Conservation (phyloP, 2,329 filamentous ascomycete genomes). For the Ophiostoma pallidulum region DNA sequence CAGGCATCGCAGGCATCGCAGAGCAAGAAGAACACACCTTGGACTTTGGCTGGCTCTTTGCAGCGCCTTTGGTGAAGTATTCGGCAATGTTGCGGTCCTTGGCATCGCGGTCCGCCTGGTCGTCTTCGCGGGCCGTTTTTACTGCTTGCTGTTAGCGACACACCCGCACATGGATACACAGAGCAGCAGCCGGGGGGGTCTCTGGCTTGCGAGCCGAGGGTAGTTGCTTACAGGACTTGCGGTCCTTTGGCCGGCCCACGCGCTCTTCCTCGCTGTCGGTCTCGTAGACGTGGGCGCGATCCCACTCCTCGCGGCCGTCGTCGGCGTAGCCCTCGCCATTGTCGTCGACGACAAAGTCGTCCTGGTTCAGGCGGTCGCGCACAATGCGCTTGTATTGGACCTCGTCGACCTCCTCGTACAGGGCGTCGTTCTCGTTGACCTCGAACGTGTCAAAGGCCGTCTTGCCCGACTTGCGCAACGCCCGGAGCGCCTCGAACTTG, state of each 20-base stretch:
- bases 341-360: conserved; percentile 98
- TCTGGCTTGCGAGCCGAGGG: background rate
- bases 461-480: conserved; percentile 80
- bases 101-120: conserved; percentile 74
- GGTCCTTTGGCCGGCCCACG: conserved; percentile 35
- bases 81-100: conserved; percentile 88
- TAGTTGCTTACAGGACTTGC: conserved; percentile 38
- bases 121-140: conserved; percentile 82
- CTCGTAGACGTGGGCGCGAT: conserved; percentile 56
- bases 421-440: conserved; percentile 68
- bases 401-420: conserved; percentile 96
- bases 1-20: no score
- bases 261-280: conserved; percentile 67
- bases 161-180: no score
- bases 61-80: conserved; percentile 76
- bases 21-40: conserved; percentile 50
- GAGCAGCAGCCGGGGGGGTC: no score
- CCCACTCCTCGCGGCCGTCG: conserved; percentile 92
- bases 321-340: conserved; percentile 96
- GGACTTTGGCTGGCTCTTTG: conserved; percentile 59
- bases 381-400: conserved; percentile 97
- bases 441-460: conserved; percentile 83
- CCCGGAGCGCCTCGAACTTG: conserved; percentile 68
- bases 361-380: conserved; percentile 75
- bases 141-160: conserved; percentile 36